Conservation (phyloP, 2,329 filamentous ascomycete genomes). For the Byssoonygena ceratinophila region DNA sequence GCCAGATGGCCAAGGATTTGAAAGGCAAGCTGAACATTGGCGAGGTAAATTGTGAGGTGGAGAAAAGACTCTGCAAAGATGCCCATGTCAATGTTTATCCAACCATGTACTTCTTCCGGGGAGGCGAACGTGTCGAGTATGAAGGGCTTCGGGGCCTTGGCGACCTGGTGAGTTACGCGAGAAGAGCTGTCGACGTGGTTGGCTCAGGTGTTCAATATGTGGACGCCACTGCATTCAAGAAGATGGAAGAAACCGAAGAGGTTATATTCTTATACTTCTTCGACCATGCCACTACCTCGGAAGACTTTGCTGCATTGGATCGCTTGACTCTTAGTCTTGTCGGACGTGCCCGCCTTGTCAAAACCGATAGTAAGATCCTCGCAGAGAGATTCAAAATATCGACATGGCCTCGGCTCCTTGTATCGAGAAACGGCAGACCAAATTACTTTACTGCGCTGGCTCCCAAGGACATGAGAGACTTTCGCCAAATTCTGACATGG, state of each 20-base stretch:
- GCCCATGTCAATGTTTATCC: constrained; percentile 70
- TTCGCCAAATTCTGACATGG: constrained; percentile 69
- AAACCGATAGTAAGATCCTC: constrained; percentile 68
- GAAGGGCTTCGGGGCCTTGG: constrained; percentile 82
- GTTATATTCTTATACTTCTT: constrained; percentile 98
- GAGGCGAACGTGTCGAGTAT: constrained; percentile 86
- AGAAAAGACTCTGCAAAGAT: constrained; percentile 85
- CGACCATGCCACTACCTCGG: constrained; percentile 82
- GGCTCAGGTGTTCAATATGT: constrained; percentile 71
- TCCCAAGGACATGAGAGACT: constrained; percentile 85
- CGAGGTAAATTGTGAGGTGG: constrained; percentile 87
- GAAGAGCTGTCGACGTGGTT: constrained; percentile 71
- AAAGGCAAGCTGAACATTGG: constrained; percentile 80
- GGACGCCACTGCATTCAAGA: constrained; percentile 62
- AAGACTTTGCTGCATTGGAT: constrained; percentile 84
- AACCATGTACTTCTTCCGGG: constrained; percentile 85
- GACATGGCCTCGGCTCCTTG: constrained; percentile 88
- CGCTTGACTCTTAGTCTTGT: constrained; percentile 78
- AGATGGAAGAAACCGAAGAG: constrained; percentile 82
- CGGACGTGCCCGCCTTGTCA: constrained; percentile 83
- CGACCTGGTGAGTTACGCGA: constrained; percentile 76
- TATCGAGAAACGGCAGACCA: constrained; percentile 77
- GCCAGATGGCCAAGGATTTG: constrained; percentile 83
- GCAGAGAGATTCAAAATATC: constrained; percentile 84
- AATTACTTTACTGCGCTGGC: constrained; percentile 82